A percentile compares a stretch with the other conserved stretches of the same genome.
These are phyloP conservation scores for Zarea fungicola DNA, from an alignment of 2,329 filamentous ascomycete species.

Conservation along the genomic window DNA sequence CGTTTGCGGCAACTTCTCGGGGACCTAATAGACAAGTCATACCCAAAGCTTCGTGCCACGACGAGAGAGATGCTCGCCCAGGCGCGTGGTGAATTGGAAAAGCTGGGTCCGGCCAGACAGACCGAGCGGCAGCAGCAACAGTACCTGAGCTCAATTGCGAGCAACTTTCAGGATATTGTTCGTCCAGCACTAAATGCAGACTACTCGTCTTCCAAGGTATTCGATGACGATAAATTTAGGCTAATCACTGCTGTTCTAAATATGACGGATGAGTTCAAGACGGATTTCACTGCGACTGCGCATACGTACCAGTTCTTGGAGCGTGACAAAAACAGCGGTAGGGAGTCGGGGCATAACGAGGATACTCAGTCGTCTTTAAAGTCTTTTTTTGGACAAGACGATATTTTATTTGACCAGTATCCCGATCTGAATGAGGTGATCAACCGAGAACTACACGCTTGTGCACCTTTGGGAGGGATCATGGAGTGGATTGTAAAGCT, in stretches of 20 bases:
- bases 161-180: slow-evolving; percentile 17
- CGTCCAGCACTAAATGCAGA: slow-evolving; percentile 13
- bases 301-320: slow-evolving; percentile 19
- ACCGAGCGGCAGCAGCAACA: slow-evolving; percentile 17
- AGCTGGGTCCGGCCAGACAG: slow-evolving; percentile 15
- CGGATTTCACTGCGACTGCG: slow-evolving; percentile 2
- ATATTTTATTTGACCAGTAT: not conserved
- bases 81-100: slow-evolving; percentile 8
- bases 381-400: too few species aligned
- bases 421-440: slow-evolving; percentile 13
- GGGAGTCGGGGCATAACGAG: too few species aligned
- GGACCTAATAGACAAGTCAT: slow-evolving; percentile 24
- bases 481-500: slow-evolving; percentile 20
- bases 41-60: slow-evolving; percentile 22
- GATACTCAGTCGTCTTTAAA: too few species aligned
- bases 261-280: slow-evolving; percentile 15
- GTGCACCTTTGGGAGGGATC: slow-evolving; percentile 15
- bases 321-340: too few species aligned
- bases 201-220: slow-evolving; percentile 14
- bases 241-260: slow-evolving; percentile 21
- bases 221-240: slow-evolving; percentile 15
- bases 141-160: slow-evolving; percentile 17
- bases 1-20: slow-evolving; percentile 22
- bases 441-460: not conserved
- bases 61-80: slow-evolving; percentile 12